Percentiles rank a stretch among this genome's conserved stretches.
Conservation (phyloP, 2,329 filamentous ascomycete species). For the Exutisphaerella laricina region DNA sequence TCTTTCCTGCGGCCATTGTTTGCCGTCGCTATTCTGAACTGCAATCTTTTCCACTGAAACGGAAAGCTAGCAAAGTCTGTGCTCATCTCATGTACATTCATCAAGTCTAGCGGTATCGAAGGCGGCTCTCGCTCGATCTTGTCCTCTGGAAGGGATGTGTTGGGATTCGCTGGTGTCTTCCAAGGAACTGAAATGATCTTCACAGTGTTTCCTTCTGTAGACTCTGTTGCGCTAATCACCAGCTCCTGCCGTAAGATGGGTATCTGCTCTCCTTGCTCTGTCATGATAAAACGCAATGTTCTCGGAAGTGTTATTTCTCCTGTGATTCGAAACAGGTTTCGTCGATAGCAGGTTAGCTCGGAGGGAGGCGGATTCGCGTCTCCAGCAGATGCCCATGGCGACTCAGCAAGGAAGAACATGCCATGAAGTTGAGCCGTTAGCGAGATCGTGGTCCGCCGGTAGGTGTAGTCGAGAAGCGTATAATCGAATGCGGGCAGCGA, state of each 20-base stretch:
- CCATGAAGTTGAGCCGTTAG: constrained; percentile 75
- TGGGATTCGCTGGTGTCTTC: constrained; percentile 77
- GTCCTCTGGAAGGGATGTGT: constrained; percentile 58
- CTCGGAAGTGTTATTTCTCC: constrained; percentile 78
- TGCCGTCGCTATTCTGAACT: constrained; percentile 91
- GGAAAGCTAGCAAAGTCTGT: constrained; percentile 86
- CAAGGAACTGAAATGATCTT: constrained; percentile 95
- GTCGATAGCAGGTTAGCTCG: constrained; percentile 90
- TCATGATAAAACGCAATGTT: constrained; percentile 71
- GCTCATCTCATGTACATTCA: constrained; percentile 62
- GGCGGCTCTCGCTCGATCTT: constrained; percentile 80
- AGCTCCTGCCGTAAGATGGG: constrained; percentile 79
- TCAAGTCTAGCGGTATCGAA: constrained; percentile 66
- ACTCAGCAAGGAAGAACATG: constrained; percentile 84
- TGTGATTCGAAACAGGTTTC: constrained; percentile 94
- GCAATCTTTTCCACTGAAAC: constrained; percentile 87
- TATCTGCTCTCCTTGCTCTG: constrained; percentile 76
- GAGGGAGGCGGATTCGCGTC: constrained; percentile 58
- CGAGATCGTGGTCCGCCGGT: constrained; percentile 57
- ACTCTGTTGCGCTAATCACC: constrained; percentile 86
- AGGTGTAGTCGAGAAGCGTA: constrained; percentile 60
- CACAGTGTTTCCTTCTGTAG: constrained; percentile 84
- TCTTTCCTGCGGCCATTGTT: constrained; percentile 95
- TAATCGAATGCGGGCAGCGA: constrained; percentile 47
- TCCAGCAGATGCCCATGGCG: constrained; percentile 58